Percentiles rank a stretch among this genome's conserved stretches.
These are phyloP conservation scores for Thalia dealbata DNA, from an alignment of 176 grass and related monocot genomes.

Conservation along the genomic window DNA sequence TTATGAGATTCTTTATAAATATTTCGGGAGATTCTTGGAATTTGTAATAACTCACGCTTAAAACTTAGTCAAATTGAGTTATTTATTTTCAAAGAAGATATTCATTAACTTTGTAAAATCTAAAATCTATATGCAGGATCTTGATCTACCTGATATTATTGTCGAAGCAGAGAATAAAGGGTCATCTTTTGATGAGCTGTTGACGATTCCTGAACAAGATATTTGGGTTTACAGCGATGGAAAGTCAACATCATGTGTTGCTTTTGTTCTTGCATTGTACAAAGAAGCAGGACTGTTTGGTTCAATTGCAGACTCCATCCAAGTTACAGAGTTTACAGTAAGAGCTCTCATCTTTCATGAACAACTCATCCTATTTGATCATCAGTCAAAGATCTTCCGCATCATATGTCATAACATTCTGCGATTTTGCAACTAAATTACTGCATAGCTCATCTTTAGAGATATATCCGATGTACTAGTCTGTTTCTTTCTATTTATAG, in stretches of 20 bases:
- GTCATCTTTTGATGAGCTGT: constrained; percentile 74
- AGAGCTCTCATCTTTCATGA: constrained; percentile 10
- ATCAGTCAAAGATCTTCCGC: not conserved
- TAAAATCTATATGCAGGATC: constrained; percentile 47
- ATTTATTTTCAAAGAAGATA: not conserved
- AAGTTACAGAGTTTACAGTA: constrained; percentile 95
- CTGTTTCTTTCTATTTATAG: not conserved
- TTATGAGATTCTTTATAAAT: no score
- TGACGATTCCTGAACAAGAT: constrained; percentile 79
- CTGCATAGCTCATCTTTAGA: not conserved
- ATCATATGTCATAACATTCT: not conserved
- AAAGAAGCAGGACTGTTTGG: constrained; percentile 87
- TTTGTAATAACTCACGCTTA: not conserved
- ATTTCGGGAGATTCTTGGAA: not conserved
- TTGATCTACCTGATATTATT: constrained; percentile 82
- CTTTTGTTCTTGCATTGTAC: constrained; percentile 87
- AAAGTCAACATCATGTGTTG: constrained; percentile 82
- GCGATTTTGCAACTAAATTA: no score
- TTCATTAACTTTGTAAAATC: constrained; percentile 11
- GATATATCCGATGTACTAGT: not conserved
- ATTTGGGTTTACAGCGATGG: constrained; percentile 78
- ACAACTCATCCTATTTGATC: not conserved
- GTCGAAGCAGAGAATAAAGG: constrained; percentile 83
- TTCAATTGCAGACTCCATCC: constrained; percentile 42
- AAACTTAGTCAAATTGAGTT: constrained; percentile 1